Conservation (phyloP, 2,329 filamentous ascomycete species). For the Botrytis pseudocinerea region DNA sequence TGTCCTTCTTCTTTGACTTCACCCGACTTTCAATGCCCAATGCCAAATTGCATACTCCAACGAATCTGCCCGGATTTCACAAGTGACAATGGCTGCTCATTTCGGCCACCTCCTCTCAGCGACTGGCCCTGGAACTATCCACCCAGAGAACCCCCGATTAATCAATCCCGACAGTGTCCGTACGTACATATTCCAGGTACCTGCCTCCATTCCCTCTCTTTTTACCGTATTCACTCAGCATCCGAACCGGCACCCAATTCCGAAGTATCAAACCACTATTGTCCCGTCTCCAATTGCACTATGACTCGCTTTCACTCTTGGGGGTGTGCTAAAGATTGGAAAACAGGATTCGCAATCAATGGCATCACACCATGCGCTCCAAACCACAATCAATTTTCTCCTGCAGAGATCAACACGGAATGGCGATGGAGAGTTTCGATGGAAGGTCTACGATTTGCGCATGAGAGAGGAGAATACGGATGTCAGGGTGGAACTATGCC, state of each 20-base stretch:
- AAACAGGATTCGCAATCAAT: slow-evolving; percentile 3
- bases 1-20: slow-evolving; percentile 8
- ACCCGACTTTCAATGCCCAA: not conserved
- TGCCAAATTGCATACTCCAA: slow-evolving; percentile 4
- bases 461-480: slow-evolving; percentile 11
- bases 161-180: not conserved
- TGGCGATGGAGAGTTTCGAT: slow-evolving; percentile 17
- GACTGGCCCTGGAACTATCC: slow-evolving; percentile 10
- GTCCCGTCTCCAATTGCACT: not conserved
- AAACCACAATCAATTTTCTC: not conserved
- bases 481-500: not conserved
- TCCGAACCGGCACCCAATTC: not conserved
- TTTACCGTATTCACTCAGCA: not conserved
- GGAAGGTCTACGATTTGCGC: slow-evolving; percentile 4
- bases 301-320: not conserved
- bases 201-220: not conserved
- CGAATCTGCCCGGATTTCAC: slow-evolving; percentile 11
- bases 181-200: slow-evolving; percentile 1
- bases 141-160: not conserved
- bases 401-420: not conserved
- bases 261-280: not conserved
- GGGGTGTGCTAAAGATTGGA: slow-evolving; percentile 15
- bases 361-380: not conserved
- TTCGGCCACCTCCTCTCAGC: not conserved
- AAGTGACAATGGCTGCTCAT: slow-evolving; percentile 6